Base-by-base conservation (phyloP, 192 early-diverging fungal species). In the Backusella parvicylindrica region DNA sequence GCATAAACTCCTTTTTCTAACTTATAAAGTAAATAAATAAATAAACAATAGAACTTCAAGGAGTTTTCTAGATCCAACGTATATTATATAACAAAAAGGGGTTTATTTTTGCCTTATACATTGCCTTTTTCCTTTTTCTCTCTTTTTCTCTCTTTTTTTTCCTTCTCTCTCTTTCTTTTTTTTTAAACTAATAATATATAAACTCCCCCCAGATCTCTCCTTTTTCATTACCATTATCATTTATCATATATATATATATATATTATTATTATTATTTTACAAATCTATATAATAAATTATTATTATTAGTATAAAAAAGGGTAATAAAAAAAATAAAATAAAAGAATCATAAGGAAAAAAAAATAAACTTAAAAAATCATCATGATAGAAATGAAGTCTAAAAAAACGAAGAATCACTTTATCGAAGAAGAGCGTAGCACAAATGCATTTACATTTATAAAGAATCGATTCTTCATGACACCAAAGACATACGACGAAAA, bases 381-480 rank as follows among this genome's bases (percentile, higher is more conserved):
- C 16, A 35, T 66, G 18, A 21, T 33, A 35, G 50, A 38, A 40
- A 73, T 73, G 72, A 73, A 73, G 41, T 65, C 72, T 40, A 73
- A 73, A 43, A 65, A 65, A 16, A 40, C 33, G 38, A 65, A 60
- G 35, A 32, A 49, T 40, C 38, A 65, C 21, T 40, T 41, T 65
- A 15, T n/a, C 18, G 33, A 38, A 43, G 26, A 43, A 47, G 60
- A 63, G 15, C 56, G 64, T 35, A 63, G 63, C 33, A 64, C 56
- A 15, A 63, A 40, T 41, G 56, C 72, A 18, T 73, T 73, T n/a
- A 65, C 72, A 23, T 73, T 65, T 32, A 23, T 73, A 36, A 73
- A 73, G 11, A 73, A 63, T 65, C 56, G 72, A 21, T 38, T 73
- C 5, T 73, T 73, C 23, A 26, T 41, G 33, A 8, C 49, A 66